phyloP scores from a whole-genome alignment of 2,329 filamentous ascomycete genomes.

The Domatiomyces globalis region DNA sequence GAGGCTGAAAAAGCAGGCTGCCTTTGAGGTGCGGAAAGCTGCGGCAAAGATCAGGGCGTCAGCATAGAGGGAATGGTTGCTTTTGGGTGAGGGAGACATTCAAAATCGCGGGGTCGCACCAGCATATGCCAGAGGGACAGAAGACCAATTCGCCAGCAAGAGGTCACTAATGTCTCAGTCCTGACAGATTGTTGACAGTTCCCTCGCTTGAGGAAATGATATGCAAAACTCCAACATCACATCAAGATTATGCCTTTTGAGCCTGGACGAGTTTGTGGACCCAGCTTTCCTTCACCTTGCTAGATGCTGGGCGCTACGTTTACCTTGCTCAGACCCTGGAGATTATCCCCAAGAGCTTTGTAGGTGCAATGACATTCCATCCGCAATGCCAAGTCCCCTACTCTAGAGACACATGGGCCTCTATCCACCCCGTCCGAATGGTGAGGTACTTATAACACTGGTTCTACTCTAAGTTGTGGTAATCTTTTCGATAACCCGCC shows the following conservation, averaged over 20 bases:
- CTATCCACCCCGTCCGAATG: too few species aligned
- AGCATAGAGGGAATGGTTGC: conserved; percentile 39
- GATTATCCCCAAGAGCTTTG: not conserved
- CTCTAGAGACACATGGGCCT: not conserved
- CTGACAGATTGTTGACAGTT: not conserved
- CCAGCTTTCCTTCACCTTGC: not conserved
- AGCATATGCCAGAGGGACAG: not conserved
- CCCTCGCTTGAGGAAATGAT: not conserved
- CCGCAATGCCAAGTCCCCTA: not conserved
- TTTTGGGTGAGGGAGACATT: not conserved
- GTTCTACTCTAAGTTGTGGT: too few species aligned
- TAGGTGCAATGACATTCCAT: not conserved
- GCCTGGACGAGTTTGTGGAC: not conserved
- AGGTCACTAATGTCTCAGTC: not conserved
- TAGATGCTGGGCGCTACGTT: not conserved
- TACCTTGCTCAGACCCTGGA: not conserved
- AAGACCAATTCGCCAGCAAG: conserved; percentile 16
- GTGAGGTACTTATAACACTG: too few species aligned
- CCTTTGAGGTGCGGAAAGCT: conserved; percentile 95
- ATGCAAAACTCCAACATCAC: not conserved
- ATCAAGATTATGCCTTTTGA: not conserved
- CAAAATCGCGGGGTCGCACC: not conserved
- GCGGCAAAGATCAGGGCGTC: conserved; percentile 81
- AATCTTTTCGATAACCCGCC: too few species aligned
- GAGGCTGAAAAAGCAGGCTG: conserved; percentile 95